Base-by-base conservation (phyloP, 495 filamentous ascomycete genomes). In the Aspergillus sclerotiicarbonarius region DNA sequence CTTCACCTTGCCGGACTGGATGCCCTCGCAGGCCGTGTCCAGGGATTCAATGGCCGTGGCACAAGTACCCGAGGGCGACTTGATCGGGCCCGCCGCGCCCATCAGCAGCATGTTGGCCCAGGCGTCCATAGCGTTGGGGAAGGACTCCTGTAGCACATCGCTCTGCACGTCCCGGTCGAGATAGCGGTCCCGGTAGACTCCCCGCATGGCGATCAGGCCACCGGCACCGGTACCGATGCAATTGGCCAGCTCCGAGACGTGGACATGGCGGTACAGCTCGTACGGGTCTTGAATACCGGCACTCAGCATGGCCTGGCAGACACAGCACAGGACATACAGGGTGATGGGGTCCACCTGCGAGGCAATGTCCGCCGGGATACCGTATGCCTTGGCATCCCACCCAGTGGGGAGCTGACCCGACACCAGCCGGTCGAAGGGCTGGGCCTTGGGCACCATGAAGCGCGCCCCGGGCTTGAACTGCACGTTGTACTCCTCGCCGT, bases 91-190 rank as follows among this genome's bases (percentile, higher is more conserved):
- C 51, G 94, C 96, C 8, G 93, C 96, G 8, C 93, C 96, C 54
- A 98, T 72, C 48, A 97, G 78, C 69, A 98, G 74, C 93, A 98
- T 98, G 78, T 98, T 98, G 47, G 97, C 92, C 93, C 93, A 98
- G 7, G 93, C 93, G 60, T 88, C 85, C 91, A 96, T 97, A 20
- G 93, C 97, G 76, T 98, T 98, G 82, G 97, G 96, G 83, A 97
- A 98, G 4, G 93, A 96, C 74, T 98, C 93, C 69, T 98, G 93
- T 35, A 98, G 81, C 64, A 97, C 94, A 70, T 98, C 93, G 75
- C 96, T 97, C 73, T 96, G 93, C 32, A 96, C 80, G 16, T 92
- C 92, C 75, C 91, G 91, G 77, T 97, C 93, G 53, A 95, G 78
- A 84, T 83, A 96, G 53, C 93, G 87, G 66, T 96, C 93, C 76